phyloP scores from a whole-genome alignment of 495 filamentous ascomycete genomes.

The Parachaetomium inaequale region DNA sequence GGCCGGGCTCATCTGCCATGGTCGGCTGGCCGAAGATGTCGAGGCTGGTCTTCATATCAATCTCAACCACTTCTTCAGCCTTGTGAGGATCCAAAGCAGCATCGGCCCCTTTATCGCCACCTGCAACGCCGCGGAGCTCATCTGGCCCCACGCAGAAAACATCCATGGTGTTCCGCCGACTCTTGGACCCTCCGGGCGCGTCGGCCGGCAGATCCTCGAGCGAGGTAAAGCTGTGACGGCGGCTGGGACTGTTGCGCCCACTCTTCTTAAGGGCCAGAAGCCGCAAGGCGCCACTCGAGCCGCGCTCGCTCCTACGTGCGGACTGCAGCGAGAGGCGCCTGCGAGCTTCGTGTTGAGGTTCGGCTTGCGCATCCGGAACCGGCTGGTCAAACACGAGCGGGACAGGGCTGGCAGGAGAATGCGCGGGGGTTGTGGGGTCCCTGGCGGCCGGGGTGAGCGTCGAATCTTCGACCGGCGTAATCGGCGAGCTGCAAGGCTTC shows the following conservation, averaged over 20 bases:
- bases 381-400: constrained; percentile 36
- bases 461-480: background rate
- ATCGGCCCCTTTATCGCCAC: background rate
- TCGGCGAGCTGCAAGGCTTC: constrained; percentile 20
- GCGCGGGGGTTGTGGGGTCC: background rate
- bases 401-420: constrained; percentile 2
- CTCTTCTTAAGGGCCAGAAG: constrained; percentile 25
- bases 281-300: constrained; percentile 19
- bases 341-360: constrained; percentile 28
- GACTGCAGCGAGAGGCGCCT: constrained; percentile 29
- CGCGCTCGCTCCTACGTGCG: constrained; percentile 29
- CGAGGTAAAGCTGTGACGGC: constrained; percentile 32
- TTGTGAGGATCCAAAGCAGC: background rate
- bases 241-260: constrained; percentile 17
- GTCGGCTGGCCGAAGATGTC: constrained; percentile 31
- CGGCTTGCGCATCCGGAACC: constrained; percentile 10
- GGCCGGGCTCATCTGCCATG: background rate
- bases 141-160: constrained; percentile 5
- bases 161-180: constrained; percentile 26
- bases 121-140: background rate
- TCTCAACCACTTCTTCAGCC: constrained; percentile 19
- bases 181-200: constrained; percentile 2
- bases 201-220: background rate
- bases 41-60: constrained; percentile 30
- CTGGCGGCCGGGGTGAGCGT: background rate